Conservation (phyloP, 2,329 filamentous ascomycete genomes). For the Chaetoscypha palmicola region DNA sequence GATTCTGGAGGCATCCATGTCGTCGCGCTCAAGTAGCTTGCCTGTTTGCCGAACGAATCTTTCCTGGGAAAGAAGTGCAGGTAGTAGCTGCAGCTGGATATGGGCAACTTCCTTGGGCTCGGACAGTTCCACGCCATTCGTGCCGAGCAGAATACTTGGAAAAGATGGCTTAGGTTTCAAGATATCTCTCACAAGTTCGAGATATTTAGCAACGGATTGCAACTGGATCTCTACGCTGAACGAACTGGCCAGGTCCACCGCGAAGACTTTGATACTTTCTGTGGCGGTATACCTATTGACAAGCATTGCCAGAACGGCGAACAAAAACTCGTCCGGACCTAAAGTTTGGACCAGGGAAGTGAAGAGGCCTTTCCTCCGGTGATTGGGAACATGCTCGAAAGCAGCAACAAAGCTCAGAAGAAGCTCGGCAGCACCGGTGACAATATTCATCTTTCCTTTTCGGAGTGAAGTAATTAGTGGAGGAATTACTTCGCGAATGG, state of each 20-base stretch:
- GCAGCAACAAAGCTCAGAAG: constrained; percentile 94
- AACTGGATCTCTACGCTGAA: constrained; percentile 74
- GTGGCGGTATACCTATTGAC: constrained; percentile 82
- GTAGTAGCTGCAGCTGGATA: constrained; percentile 49
- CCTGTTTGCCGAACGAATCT: constrained; percentile 49
- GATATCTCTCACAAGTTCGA: constrained; percentile 68
- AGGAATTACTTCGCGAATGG: constrained; percentile 88
- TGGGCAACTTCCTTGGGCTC: constrained; percentile 46
- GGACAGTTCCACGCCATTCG: constrained; percentile 39
- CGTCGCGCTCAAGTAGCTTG: constrained; percentile 52
- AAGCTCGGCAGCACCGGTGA: constrained; percentile 79
- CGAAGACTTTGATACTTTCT: constrained; percentile 66
- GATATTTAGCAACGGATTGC: constrained; percentile 66
- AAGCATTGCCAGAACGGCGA: constrained; percentile 80
- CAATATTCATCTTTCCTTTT: constrained; percentile 68
- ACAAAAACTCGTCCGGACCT: constrained; percentile 79
- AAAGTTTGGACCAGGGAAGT: constrained; percentile 78
- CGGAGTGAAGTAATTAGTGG: constrained; percentile 81
- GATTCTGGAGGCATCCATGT: constrained; percentile 58
- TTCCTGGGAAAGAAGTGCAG: constrained; percentile 50
- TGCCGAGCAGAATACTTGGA: constrained; percentile 64
- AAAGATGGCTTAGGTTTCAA: constrained; percentile 68
- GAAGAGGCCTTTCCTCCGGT: constrained; percentile 77
- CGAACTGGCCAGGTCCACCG: constrained; percentile 63
- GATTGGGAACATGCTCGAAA: constrained; percentile 89